Percentiles rank a stretch among this genome's conserved stretches.
Conservation (phyloP, 2,329 filamentous ascomycete species). For the Westerdykella aurantiaca region DNA sequence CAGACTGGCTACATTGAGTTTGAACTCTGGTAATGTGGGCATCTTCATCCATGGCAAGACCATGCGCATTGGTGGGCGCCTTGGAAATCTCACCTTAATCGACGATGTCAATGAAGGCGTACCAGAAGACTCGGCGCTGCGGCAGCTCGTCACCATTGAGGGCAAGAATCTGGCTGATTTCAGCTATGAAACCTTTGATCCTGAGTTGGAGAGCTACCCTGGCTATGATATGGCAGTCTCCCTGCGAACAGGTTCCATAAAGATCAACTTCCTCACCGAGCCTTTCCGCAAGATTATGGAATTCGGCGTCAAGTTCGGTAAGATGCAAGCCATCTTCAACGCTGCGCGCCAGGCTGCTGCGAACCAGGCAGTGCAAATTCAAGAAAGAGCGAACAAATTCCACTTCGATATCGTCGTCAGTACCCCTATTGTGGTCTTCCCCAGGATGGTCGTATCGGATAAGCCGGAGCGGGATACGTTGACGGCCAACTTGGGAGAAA, state of each 20-base stretch:
- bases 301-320: slow-evolving; percentile 97
- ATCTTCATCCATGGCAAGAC: slow-evolving; percentile 81
- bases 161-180: slow-evolving; percentile 95
- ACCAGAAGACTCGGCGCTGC: slow-evolving; percentile 69
- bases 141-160: slow-evolving; percentile 87
- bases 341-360: slow-evolving; percentile 91
- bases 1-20: slow-evolving; percentile 81
- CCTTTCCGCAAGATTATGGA: slow-evolving; percentile 97
- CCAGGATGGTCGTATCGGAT: slow-evolving; percentile 66
- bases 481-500: slow-evolving; percentile 92
- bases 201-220: slow-evolving; percentile 69
- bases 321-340: slow-evolving; percentile 99
- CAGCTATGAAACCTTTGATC: slow-evolving; percentile 91
- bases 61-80: slow-evolving; percentile 78
- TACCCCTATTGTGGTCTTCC: slow-evolving; percentile 94
- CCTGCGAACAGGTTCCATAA: slow-evolving; percentile 87
- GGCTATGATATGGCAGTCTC: slow-evolving; percentile 92
- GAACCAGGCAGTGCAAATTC: slow-evolving; percentile 86
- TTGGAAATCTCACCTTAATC: slow-evolving; percentile 82
- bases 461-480: slow-evolving; percentile 70
- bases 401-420: slow-evolving; percentile 91
- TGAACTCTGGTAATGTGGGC: slow-evolving; percentile 87
- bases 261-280: slow-evolving; percentile 94
- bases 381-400: slow-evolving; percentile 82
- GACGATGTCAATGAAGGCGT: slow-evolving; percentile 94